Base-by-base conservation (phyloP, 495 filamentous ascomycete genomes). In the Haplographium delicatum region DNA sequence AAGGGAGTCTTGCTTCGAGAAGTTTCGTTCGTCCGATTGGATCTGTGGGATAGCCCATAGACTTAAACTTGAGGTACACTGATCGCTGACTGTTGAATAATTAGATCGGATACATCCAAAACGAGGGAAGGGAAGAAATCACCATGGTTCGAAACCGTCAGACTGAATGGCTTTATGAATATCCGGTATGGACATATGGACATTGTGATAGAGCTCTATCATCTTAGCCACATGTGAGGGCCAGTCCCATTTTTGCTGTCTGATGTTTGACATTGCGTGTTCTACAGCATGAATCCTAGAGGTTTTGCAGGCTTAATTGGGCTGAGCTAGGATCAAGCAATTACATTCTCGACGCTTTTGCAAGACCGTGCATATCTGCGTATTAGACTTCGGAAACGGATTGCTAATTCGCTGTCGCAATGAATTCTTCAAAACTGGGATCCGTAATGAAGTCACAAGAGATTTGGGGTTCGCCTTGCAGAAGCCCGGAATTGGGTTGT, bases 71-170 rank as follows among this genome's bases (percentile, higher is more conserved):
- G 5, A 28, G 18, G 27, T 58, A 58, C 6, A 58, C 56, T 1
- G 46, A 50, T 8, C 56, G 31, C 1, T 25, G 50, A 22, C 54
- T 56, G 15, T 24, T 8, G 16, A 3, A 51, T 10, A 19, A 34
- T 51, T 46, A 51, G 40, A 19, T 5, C 2, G 4, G 18, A 40
- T n/a, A n/a, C n/a, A n/a, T n/a, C n/a, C 25, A 46, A 19, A 16
- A 25, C 5, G 3, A 30, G 20, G 18, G 28, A 33, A 18, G 22
- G n/a, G 1, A 22, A 7, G n/a, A 9, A 27, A 25, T 46, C 51
- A 56, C 53, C 49, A 47, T 38, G 54, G 54, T 22, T 47, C 39
- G 40, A 57, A 57, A 10, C 54, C 54, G 19, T 47, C 49, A 26
- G 44, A 48, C 22, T 52, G 48, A 30, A 57, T 43, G 13, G 54